These are phyloP conservation scores for Geosiphon pyriformis DNA, from an alignment of 192 early-diverging fungal genomes.

Conservation along the genomic window DNA sequence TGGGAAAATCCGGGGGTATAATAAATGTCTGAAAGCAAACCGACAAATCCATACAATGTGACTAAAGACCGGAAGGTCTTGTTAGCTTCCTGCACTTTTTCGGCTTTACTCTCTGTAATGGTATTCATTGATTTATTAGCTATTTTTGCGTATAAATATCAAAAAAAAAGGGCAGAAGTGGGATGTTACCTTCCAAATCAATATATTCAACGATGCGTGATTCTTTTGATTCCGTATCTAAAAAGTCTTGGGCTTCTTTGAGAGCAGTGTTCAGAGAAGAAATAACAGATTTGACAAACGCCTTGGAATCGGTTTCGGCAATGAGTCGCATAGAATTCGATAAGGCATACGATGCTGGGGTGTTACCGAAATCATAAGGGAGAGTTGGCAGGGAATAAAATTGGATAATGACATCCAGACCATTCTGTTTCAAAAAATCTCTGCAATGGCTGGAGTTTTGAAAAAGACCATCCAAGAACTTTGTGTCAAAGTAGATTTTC, in stretches of 20 bases:
- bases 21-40: constrained; percentile 67
- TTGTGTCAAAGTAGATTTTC: background rate
- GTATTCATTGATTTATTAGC: background rate
- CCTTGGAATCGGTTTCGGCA: constrained; percentile 56
- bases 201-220: constrained; percentile 52
- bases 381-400: constrained; percentile 61
- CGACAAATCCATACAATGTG: constrained; percentile 53
- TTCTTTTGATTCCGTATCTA: constrained; percentile 33
- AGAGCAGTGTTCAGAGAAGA: constrained; percentile 47
- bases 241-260: constrained; percentile 37
- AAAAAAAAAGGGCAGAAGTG: background rate
- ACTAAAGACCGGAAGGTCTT: constrained; percentile 50
- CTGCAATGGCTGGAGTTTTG: constrained; percentile 68
- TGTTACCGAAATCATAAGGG: constrained; percentile 68
- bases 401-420: constrained; percentile 55
- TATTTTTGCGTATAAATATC: background rate
- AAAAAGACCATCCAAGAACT: constrained; percentile 83
- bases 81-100: constrained; percentile 38
- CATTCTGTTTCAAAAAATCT: constrained; percentile 66
- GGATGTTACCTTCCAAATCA: constrained; percentile 47
- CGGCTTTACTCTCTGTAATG: constrained; percentile 2
- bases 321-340: constrained; percentile 66
- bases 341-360: constrained; percentile 58
- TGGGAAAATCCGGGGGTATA: constrained; percentile 60
- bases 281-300: constrained; percentile 49